phyloP scores from a whole-genome alignment of 306 rosid species.

The Begonia fuchsioides region DNA sequence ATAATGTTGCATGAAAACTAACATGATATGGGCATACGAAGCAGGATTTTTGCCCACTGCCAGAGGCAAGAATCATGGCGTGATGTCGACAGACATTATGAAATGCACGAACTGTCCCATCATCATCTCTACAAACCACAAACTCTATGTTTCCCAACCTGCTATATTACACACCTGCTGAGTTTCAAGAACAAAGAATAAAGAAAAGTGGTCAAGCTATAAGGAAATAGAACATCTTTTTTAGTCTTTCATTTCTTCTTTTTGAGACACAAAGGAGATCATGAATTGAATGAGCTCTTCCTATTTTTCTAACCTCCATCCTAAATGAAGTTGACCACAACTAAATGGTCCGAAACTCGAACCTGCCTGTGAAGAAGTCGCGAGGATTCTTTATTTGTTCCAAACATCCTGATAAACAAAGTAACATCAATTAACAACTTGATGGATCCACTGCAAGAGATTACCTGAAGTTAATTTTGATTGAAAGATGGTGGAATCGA shows the following conservation, averaged over 20 bases:
- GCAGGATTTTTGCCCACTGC: conserved; percentile 64
- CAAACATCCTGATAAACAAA: conserved; percentile 37
- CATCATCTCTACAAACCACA: conserved; percentile 60
- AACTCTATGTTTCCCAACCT: conserved; percentile 70
- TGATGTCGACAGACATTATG: conserved; percentile 93
- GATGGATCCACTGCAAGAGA: not conserved
- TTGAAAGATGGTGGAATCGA: too few species aligned
- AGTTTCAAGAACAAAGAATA: conserved; percentile 17
- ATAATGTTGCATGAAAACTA: conserved; percentile 16
- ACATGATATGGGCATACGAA: conserved; percentile 97
- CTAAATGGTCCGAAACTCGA: not conserved
- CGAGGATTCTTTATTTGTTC: conserved; percentile 48
- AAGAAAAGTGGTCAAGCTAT: not conserved
- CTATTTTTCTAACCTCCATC: too few species aligned
- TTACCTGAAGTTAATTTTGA: too few species aligned
- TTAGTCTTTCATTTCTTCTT: conserved; percentile 14
- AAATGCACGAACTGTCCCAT: conserved; percentile 47
- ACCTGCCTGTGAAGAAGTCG: conserved; percentile 85
- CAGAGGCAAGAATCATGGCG: conserved; percentile 64
- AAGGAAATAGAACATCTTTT: conserved; percentile 14
- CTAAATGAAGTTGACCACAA: too few species aligned
- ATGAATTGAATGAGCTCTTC: too few species aligned
- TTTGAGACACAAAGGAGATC: conserved; percentile 19
- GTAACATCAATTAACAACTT: conserved; percentile 7
- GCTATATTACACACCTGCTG: conserved; percentile 21